phyloP scores from a whole-genome alignment of 306 rosid species.

The Rubus idaeus region DNA sequence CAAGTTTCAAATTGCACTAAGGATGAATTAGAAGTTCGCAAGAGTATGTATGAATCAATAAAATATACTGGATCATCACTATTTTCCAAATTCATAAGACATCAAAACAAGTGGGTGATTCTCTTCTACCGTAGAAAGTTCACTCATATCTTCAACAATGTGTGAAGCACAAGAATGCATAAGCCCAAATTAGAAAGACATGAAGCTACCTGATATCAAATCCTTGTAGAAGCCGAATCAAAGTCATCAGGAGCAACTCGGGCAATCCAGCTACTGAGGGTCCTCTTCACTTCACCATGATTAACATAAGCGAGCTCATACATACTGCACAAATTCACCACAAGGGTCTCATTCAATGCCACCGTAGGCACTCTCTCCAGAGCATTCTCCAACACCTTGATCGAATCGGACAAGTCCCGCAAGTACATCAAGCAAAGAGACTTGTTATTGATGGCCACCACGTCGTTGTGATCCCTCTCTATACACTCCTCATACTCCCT shows the following conservation, averaged over 20 bases:
- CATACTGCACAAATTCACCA: slow-evolving; percentile 94
- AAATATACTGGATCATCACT: not conserved
- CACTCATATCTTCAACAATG: not conserved
- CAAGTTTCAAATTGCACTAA: not conserved
- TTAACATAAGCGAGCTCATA: slow-evolving; percentile 92
- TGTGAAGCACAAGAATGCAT: not conserved
- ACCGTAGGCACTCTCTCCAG: slow-evolving; percentile 89
- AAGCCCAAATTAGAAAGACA: not conserved
- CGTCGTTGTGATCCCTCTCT: slow-evolving; percentile 67
- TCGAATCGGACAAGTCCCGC: slow-evolving; percentile 90
- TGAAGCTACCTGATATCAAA: slow-evolving; percentile 50
- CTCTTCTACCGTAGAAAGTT: not conserved
- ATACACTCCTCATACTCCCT: slow-evolving; percentile 89
- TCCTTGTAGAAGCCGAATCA: slow-evolving; percentile 73
- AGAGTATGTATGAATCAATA: not conserved
- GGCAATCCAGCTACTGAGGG: slow-evolving; percentile 89
- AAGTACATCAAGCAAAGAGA: slow-evolving; percentile 92
- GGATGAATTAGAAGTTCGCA: not conserved
- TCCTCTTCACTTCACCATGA: slow-evolving; percentile 85
- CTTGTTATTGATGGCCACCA: slow-evolving; percentile 77
- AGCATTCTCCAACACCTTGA: slow-evolving; percentile 79
- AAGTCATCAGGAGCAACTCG: slow-evolving; percentile 97
- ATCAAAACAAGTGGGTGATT: not conserved
- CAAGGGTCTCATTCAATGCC: slow-evolving; percentile 78
- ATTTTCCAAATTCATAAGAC: not conserved